phyloP scores from a whole-genome alignment of 805 yeast genomes.

The Starmerella vitae region DNA sequence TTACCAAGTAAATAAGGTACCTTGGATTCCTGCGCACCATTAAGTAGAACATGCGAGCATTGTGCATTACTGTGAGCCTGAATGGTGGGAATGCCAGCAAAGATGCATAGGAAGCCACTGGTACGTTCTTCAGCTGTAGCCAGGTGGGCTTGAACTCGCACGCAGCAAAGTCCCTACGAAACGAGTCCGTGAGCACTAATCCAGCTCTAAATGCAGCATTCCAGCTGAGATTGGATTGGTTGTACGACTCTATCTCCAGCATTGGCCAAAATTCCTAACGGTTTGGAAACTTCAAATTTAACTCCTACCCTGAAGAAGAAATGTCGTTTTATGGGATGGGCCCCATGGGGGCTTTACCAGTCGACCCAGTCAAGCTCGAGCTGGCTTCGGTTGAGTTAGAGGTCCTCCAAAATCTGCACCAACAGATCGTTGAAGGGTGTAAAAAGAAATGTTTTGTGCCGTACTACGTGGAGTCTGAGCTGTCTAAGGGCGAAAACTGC shows the following conservation, averaged over 20 bases:
- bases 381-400: constrained; percentile 28
- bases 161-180: constrained; percentile 10
- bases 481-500: constrained; percentile 68
- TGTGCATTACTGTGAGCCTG: neutral
- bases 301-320: neutral
- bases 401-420: constrained; percentile 25
- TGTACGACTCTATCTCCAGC: constrained; percentile 1
- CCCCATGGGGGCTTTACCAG: constrained; percentile 24
- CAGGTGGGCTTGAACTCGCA: constrained; percentile 7
- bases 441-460: constrained; percentile 65
- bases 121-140: constrained; percentile 3
- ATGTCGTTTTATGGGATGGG: constrained; percentile 28
- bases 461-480: constrained; percentile 74
- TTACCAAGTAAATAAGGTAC: constrained; percentile 1
- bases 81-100: constrained; percentile 2
- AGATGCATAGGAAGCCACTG: constrained; percentile 1
- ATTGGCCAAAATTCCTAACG: neutral
- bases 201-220: constrained; percentile 5
- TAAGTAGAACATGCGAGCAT: constrained; percentile 6
- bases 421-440: constrained; percentile 45
- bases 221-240: constrained; percentile 6
- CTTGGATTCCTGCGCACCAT: constrained; percentile 5
- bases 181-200: constrained; percentile 8
- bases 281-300: neutral
- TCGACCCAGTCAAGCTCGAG: constrained; percentile 24